phyloP scores from a whole-genome alignment of 2,329 filamentous ascomycete genomes.

The Aspergillus tanneri region DNA sequence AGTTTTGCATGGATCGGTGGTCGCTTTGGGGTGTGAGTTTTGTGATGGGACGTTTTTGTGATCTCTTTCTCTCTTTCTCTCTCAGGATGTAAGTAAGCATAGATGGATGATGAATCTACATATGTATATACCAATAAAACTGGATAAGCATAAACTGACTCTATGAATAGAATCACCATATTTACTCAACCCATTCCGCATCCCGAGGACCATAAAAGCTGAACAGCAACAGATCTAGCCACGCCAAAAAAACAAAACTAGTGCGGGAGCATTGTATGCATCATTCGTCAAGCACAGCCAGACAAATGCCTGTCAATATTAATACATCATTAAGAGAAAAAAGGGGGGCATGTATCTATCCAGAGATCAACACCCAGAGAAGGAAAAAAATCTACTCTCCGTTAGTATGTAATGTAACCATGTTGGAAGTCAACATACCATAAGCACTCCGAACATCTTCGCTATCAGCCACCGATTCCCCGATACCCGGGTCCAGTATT shows the following conservation, averaged over 20 bases:
- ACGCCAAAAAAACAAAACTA: slow-evolving; percentile 17
- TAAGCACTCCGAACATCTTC: slow-evolving; percentile 76
- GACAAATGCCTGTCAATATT: slow-evolving; percentile 26
- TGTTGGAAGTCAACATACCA: slow-evolving; percentile 69
- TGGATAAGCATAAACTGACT: no score
- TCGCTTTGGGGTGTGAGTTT: slow-evolving; percentile 21
- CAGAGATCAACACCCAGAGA: slow-evolving; percentile 66
- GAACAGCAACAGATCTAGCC: slow-evolving; percentile 28
- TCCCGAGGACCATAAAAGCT: background rate
- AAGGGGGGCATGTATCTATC: slow-evolving; percentile 26
- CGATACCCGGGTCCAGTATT: slow-evolving; percentile 93
- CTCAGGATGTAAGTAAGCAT: background rate
- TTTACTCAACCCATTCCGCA: slow-evolving; percentile 5
- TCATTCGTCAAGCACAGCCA: slow-evolving; percentile 18
- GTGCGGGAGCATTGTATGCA: slow-evolving; percentile 21
- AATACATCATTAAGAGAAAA: slow-evolving; percentile 31
- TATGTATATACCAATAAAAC: background rate
- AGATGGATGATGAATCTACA: background rate
- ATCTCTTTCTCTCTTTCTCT: background rate
- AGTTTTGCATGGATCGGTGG: slow-evolving; percentile 22
- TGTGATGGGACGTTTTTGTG: slow-evolving; percentile 13
- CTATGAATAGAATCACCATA: slow-evolving; percentile 5
- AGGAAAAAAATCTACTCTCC: slow-evolving; percentile 69
- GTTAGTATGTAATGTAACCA: slow-evolving; percentile 66
- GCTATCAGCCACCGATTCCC: slow-evolving; percentile 95